Conservation (phyloP, 164 flowering plant genomes). For the Piper betle region DNA sequence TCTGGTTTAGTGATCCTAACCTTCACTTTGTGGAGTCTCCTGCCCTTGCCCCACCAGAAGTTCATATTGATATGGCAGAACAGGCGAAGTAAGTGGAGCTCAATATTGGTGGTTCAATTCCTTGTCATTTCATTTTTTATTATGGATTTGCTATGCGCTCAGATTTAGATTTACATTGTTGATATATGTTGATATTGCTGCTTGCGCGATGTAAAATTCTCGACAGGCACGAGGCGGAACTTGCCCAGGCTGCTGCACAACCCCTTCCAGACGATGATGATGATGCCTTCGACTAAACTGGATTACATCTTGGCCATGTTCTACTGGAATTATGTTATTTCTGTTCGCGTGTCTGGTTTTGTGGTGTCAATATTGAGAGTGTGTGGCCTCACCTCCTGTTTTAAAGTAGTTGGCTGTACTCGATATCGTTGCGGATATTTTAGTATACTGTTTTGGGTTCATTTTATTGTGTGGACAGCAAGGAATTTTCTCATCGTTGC, state of each 20-base stretch:
- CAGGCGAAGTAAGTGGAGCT: constrained; percentile 9
- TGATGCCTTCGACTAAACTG: constrained; percentile 1
- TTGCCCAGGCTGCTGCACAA: constrained; percentile 5
- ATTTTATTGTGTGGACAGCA: no score
- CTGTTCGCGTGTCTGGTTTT: no score
- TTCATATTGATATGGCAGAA: constrained; percentile 14
- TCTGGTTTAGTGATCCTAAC: constrained; percentile 13
- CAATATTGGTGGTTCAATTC: neutral
- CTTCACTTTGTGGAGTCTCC: constrained; percentile 19
- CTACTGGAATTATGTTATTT: no score
- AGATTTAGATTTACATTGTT: neutral
- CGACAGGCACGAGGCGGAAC: constrained; percentile 8
- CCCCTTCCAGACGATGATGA: constrained; percentile 12
- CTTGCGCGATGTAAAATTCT: no score
- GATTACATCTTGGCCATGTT: no score
- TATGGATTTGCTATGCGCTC: no score
- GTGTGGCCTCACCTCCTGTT: no score
- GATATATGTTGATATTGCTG: neutral
- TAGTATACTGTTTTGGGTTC: no score
- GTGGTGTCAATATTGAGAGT: no score
- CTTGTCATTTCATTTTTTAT: neutral
- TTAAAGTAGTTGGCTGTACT: no score
- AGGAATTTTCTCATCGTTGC: no score
- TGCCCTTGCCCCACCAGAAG: constrained; percentile 21
- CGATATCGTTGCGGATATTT: no score